These are phyloP conservation scores for Craterostigma plantagineum DNA, from an alignment of 257 asterid species.

Conservation along the genomic window DNA sequence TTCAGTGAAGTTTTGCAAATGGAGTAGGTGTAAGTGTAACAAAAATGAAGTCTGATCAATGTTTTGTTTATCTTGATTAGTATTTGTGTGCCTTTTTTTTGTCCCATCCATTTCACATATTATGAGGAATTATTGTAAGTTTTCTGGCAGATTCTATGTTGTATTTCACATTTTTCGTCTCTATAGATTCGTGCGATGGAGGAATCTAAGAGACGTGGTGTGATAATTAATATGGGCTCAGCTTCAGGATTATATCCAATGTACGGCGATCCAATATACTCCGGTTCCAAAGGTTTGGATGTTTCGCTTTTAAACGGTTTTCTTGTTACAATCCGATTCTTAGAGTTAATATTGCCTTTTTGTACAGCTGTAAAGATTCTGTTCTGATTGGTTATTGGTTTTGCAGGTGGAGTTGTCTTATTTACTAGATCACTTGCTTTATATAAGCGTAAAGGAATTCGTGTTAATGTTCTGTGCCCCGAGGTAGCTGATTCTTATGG, in stretches of 20 bases:
- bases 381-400: conserved; percentile 9
- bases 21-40: neutral
- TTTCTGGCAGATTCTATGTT: no score
- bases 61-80: no score
- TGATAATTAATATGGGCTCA: conserved; percentile 64
- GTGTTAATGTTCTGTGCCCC: conserved; percentile 88
- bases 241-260: conserved; percentile 90
- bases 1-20: neutral
- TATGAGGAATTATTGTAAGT: no score
- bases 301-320: neutral
- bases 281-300: conserved; percentile 90
- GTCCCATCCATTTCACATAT: no score
- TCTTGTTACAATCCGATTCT: neutral
- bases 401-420: conserved; percentile 69
- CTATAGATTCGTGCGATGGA: conserved; percentile 72
- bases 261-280: conserved; percentile 61
- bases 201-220: conserved; percentile 60
- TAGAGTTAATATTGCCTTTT: neutral
- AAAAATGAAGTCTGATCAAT: neutral
- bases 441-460: conserved; percentile 76
- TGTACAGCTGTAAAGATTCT: conserved; percentile 6
- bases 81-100: no score
- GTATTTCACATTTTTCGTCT: neutral
- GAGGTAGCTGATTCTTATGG: conserved; percentile 35
- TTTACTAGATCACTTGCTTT: conserved; percentile 75